Conservation (phyloP, 2,329 filamentous ascomycete species). For the Aspergillus japonicus region DNA sequence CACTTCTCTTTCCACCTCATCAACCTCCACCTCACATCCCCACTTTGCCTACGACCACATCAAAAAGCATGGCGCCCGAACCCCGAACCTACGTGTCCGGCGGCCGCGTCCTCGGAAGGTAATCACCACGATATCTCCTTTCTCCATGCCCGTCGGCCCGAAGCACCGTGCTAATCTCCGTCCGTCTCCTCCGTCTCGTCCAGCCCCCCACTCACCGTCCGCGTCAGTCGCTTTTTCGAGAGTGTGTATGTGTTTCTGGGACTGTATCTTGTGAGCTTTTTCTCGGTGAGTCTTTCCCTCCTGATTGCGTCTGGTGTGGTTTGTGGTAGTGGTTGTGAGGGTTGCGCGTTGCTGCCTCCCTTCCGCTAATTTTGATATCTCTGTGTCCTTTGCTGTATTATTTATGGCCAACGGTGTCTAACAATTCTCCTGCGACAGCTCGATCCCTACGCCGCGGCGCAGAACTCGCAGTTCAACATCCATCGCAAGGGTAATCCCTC, state of each 20-base stretch:
- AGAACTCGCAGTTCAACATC: conserved; percentile 48
- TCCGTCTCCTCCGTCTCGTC: conserved; percentile 7
- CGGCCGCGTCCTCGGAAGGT: conserved; percentile 41
- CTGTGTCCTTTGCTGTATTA: too few relatives aligned
- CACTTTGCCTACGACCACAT: too few relatives aligned
- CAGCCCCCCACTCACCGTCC: conserved; percentile 48
- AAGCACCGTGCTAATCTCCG: neutral
- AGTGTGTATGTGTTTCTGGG: conserved; percentile 49
- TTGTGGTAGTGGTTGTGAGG: too few relatives aligned
- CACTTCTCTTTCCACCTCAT: too few relatives aligned
- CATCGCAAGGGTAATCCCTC: conserved; percentile 22
- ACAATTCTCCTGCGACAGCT: conserved; percentile 24
- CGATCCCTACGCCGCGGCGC: conserved; percentile 47
- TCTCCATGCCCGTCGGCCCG: too few relatives aligned
- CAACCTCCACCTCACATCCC: too few relatives aligned
- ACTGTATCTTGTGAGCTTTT: conserved; percentile 50
- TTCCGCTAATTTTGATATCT: too few relatives aligned
- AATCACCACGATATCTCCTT: neutral
- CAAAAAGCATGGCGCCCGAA: conserved; percentile 33
- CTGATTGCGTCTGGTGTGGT: neutral
- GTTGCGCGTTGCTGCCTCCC: neutral
- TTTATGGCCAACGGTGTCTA: too few relatives aligned
- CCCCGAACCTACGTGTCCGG: conserved; percentile 40
- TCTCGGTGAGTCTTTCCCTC: conserved; percentile 41
- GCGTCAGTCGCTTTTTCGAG: conserved; percentile 42